phyloP scores from a whole-genome alignment of 2,329 filamentous ascomycete genomes.

The Cladosporium sp. region DNA sequence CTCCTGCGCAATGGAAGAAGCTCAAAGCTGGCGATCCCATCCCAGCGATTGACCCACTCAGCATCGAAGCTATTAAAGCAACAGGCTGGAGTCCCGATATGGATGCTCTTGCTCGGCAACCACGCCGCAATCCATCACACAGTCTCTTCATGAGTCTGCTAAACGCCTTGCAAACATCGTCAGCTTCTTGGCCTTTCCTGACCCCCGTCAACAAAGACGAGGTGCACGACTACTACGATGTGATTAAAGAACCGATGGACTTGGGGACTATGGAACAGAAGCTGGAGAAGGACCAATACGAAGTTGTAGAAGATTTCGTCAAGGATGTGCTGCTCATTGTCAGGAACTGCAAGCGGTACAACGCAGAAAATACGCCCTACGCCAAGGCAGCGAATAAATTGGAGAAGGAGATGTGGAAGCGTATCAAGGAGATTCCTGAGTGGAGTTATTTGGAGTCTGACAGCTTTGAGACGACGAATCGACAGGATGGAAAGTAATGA shows the following conservation, averaged over 20 bases:
- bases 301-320: constrained; percentile 87
- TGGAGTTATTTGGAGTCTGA: constrained; percentile 54
- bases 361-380: constrained; percentile 91
- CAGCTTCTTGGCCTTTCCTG: constrained; percentile 89
- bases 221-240: constrained; percentile 97
- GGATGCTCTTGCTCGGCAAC: constrained; percentile 92
- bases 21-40: constrained; percentile 45
- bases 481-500: constrained; percentile 14
- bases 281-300: constrained; percentile 88
- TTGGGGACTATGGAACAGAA: constrained; percentile 92
- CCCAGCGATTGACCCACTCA: constrained; percentile 73
- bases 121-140: constrained; percentile 93
- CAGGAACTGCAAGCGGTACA: constrained; percentile 92
- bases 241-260: constrained; percentile 98
- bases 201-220: constrained; percentile 92
- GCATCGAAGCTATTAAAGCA: constrained; percentile 78
- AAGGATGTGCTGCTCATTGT: constrained; percentile 85
- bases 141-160: constrained; percentile 88
- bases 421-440: constrained; percentile 86
- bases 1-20: constrained; percentile 80
- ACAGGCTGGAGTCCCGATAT: constrained; percentile 96
- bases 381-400: constrained; percentile 92
- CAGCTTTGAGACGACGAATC: constrained; percentile 30
- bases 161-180: constrained; percentile 92
- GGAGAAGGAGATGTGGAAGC: constrained; percentile 91